Base-by-base conservation (phyloP, 352 stramenopile genomes). In the Phytophthora meadii region DNA sequence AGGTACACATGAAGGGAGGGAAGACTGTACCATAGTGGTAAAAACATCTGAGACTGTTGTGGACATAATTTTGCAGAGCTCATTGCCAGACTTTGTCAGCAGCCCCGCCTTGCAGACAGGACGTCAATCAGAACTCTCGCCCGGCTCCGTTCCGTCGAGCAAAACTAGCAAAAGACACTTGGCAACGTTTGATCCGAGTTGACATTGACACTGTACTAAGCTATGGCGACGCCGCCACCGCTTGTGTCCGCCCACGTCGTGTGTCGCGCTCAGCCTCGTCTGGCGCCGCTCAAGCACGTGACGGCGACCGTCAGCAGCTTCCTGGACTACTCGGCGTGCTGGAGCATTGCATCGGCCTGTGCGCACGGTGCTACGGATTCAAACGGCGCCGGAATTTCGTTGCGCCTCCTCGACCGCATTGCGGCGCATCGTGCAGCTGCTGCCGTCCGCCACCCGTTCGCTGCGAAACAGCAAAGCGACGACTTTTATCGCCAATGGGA, bases 201-300 rank as follows among this genome's bases (percentile, higher is more conserved):
- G n/a, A 11, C 48, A 37, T 14, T 10, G 9, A 36, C 30, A 14
- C 30, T 36, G n/a, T n/a, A 4, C 8, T 14, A 36, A 36, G 9
- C 3, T 34, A 14, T 36, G 30, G 9, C 9, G 41, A 50, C 28
- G 12, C 45, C 60, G 5, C 41, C 61, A 25, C 60, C 67, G 30
- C 67, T 77, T 24, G 54, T 54, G 8, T 73, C 54, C 48, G 69
- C 58, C 24, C 37, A 11, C 42, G 64, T 73, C 37, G 69, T 77
- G 32, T 77, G 68, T 53, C 55, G 66, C 47, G 61, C 56, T 36
- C 65, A 69, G 46, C 51, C 65, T 19, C 55, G 27, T 9, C 52
- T 78, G 22, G 70, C 70, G 41, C 65, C 65, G 4, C 34, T 78
- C n/a, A 48, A 64, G 50, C 70, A 78, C 61, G 61, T 78, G 51